Base-by-base conservation (phyloP, 2,329 filamentous ascomycete genomes). In the Fusarium coffeatum region DNA sequence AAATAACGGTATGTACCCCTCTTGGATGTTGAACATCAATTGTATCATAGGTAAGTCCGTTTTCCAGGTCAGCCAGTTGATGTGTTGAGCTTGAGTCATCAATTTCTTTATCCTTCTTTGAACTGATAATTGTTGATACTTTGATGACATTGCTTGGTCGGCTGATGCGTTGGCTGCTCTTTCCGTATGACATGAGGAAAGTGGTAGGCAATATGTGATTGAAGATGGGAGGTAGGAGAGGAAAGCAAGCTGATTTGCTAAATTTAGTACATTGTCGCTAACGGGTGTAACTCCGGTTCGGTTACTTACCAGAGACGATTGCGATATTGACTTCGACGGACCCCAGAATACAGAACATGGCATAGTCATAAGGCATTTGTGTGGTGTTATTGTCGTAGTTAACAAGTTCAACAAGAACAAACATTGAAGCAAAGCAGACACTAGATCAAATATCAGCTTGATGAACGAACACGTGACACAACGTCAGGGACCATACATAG, bases 281-380 rank as follows among this genome's bases (percentile, higher is more conserved):
- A 69, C 65, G 62, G 7, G 66, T n/a, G n/a, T 12, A 11, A 3
- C 7, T n/a, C 6, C 1, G 10, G 12, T 12, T 1, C 3, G 3
- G 8, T 2, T 13, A 13, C 64, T 67, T 22, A 69, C 71, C 68
- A 5, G 71, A 72, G 8, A 73, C 68, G 20, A 73, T 68, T 13
- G 71, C 68, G 23, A 73, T 66, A 13, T 73, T 72, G 1, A 73
- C 49, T 43, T 73, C 71, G 7, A 73, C 71, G 0, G 66, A 55
- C 6, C 68, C 71, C 3, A 59, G 25, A 7, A 70, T 62, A 5
- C 54, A 65, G 15, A 59, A 59, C 57, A 73, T 63, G 6, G 61
- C 68, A n/a, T 68, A 69, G n/a, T 73, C 68, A 4, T 73, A 50
- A 8, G 71, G 68, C 68, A 73, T 65, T 6, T 72, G 62, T 0